Percentiles rank a stretch among this genome's conserved stretches.
Conservation (phyloP, 352 stramenopile genomes). For the Globisporangium nodosum region DNA sequence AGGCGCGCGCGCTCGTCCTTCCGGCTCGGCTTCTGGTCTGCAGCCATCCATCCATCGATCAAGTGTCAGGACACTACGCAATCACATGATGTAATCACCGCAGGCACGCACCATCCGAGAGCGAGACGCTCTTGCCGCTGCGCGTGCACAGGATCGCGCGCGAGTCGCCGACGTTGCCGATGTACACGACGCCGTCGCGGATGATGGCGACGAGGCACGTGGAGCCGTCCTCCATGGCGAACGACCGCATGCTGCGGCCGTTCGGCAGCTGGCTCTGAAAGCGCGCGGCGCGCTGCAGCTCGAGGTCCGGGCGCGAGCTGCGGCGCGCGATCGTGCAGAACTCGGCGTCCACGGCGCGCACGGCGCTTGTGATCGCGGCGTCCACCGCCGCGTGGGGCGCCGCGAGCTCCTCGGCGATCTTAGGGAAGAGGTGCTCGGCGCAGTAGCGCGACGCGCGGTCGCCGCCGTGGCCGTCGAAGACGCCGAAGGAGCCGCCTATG, state of each 20-base stretch:
- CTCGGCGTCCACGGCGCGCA: slow-evolving; percentile 60
- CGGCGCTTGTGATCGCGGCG: slow-evolving; percentile 49
- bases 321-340: slow-evolving; percentile 57
- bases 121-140: slow-evolving; percentile 41
- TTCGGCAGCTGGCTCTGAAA: slow-evolving; percentile 12
- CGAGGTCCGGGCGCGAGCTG: slow-evolving; percentile 26
- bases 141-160: slow-evolving; percentile 61
- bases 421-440: slow-evolving; percentile 63
- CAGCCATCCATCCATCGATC: not conserved
- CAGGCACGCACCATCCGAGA: slow-evolving; percentile 39
- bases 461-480: slow-evolving; percentile 81
- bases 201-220: slow-evolving; percentile 78
- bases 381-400: slow-evolving; percentile 29
- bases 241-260: slow-evolving; percentile 24
- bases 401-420: slow-evolving; percentile 48
- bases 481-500: slow-evolving; percentile 64
- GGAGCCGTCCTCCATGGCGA: slow-evolving; percentile 72
- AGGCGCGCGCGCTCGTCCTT: slow-evolving; percentile 69
- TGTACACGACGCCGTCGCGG: slow-evolving; percentile 54
- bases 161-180: slow-evolving; percentile 83
- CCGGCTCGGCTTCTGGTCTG: slow-evolving; percentile 79
- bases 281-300: slow-evolving; percentile 15
- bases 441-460: slow-evolving; percentile 77
- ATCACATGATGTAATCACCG: not conserved
- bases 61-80: not conserved